Evolutionary conservation across 2,329 filamentous ascomycete genomes (phyloP).

Genomic region (Aspergillus vadensis): DNA sequence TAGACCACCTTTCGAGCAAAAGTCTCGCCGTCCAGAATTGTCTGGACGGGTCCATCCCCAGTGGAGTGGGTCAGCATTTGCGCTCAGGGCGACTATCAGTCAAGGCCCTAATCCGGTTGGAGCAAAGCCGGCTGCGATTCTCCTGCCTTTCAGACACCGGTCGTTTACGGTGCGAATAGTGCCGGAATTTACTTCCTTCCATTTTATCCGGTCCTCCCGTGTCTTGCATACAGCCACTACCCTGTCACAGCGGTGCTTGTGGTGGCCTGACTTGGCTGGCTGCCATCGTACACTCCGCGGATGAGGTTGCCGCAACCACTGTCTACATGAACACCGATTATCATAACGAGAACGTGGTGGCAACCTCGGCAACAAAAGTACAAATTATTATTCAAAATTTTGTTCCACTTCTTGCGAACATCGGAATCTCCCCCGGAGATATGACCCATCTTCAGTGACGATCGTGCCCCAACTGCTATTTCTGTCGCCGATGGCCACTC

Average conservation of each 20-base stretch:
- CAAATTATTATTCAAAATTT: too few relatives aligned
- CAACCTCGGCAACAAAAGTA: not conserved
- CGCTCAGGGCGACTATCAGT: not conserved
- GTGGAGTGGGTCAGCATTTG: not conserved
- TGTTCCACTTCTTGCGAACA: too few relatives aligned
- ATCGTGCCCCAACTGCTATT: conserved; percentile 3
- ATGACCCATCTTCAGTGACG: not conserved
- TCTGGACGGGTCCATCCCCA: not conserved
- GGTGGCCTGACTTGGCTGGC: not conserved
- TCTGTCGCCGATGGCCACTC: not conserved
- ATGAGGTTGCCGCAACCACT: not conserved
- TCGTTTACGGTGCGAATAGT: not conserved
- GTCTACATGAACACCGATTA: not conserved
- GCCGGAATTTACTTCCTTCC: not conserved
- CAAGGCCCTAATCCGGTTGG: not conserved
- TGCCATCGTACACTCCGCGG: not conserved
- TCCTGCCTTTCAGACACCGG: not conserved
- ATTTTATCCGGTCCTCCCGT: not conserved
- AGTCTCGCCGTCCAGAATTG: not conserved
- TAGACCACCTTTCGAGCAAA: not conserved
- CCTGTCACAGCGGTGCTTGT: not conserved
- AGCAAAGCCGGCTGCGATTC: not conserved
- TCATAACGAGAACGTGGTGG: not conserved
- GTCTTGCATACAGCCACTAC: not conserved
- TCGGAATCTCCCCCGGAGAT: not conserved